Evolutionary conservation across 2,329 filamentous ascomycete species (phyloP).

Genomic region (Akanthomyces muscarius): DNA sequence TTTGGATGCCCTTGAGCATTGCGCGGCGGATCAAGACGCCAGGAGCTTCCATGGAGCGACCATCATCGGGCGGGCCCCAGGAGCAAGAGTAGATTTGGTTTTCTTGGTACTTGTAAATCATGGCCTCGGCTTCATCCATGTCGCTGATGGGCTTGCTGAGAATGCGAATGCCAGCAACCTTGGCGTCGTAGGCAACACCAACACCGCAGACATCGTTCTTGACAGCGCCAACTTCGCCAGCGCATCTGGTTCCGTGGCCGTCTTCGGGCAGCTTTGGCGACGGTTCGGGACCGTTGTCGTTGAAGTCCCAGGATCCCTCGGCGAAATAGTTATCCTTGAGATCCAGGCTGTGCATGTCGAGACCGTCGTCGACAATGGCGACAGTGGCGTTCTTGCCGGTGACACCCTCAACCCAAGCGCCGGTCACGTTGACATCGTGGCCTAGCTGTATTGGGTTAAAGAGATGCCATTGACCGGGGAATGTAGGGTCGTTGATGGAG

Average conservation of each 20-base stretch:
- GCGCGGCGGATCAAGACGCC: slow-evolving; percentile 83
- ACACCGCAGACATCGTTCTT: slow-evolving; percentile 90
- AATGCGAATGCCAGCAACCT: slow-evolving; percentile 87
- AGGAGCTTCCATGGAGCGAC: slow-evolving; percentile 87
- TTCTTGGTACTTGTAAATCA: slow-evolving; percentile 87
- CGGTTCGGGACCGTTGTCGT: slow-evolving; percentile 75
- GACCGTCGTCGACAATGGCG: slow-evolving; percentile 90
- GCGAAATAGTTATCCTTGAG: slow-evolving; percentile 92
- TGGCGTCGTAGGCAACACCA: slow-evolving; percentile 91
- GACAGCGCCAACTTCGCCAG: slow-evolving; percentile 89
- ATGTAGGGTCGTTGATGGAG: slow-evolving; percentile 85
- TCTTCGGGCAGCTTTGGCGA: slow-evolving; percentile 81
- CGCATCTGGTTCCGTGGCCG: slow-evolving; percentile 87
- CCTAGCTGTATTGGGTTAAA: slow-evolving; percentile 76
- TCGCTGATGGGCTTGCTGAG: slow-evolving; percentile 87
- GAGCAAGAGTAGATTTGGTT: slow-evolving; percentile 99
- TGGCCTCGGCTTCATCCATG: slow-evolving; percentile 82
- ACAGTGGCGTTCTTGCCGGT: slow-evolving; percentile 87
- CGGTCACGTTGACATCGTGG: slow-evolving; percentile 95
- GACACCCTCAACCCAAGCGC: slow-evolving; percentile 83
- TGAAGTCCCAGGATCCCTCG: slow-evolving; percentile 92
- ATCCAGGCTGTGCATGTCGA: slow-evolving; percentile 94
- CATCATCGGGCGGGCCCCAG: slow-evolving; percentile 95
- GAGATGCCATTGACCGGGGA: slow-evolving; percentile 92
- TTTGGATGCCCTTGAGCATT: slow-evolving; percentile 88